Evolutionary conservation across 2,329 filamentous ascomycete genomes (phyloP), one percentile per base, ranked within the genome.

Genomic region (Colletotrichum spinosum): DNA sequence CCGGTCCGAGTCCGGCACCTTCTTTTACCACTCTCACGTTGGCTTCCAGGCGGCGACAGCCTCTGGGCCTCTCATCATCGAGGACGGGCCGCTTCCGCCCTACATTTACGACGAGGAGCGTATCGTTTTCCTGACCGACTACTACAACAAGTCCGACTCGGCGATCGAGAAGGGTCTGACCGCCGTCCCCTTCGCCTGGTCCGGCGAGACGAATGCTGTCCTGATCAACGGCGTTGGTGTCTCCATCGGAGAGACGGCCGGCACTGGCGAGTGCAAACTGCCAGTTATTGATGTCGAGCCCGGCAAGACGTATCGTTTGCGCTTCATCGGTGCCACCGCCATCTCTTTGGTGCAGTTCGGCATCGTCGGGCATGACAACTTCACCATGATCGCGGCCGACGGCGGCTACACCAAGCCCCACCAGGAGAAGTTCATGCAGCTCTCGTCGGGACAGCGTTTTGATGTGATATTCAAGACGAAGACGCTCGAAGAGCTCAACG

Each of bases 21-120:
- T 90, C 71, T 90, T 89, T 72, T 91, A 91, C 70, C 89, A 91
- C 71, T 90, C 88, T 0, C 89, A 91, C 67, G 80, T 91, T 13
- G 88, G 83, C 0, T 86, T 90, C 63, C 88, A 91, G 71, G 84
- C 86, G 0, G 75, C 86, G 39, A 86, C 87, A 12, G 86, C 86
- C 0, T 74, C 81, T 7, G 89, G 89, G 0, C 76, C 84, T 0
- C 70, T 92, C 39, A 85, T 90, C 50, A 82, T 92, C n/a, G 82
- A 86, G 62, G 83, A 86, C 53, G 71, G 72, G 41, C 74, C 71
- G 0, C 60, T 78, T 50, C 67, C 77, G 34, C 88, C 88, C 0
- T 90, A 89, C 67, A 45, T 81, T 0, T 91, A 90, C 68, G 86
- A 91, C 60, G 88, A 86, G 2, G 89, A 92, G 34, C 79, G 84